Percentiles rank a stretch among this genome's conserved stretches.
Evolutionary conservation across 768 basidiomycete species (phyloP).

Genomic region (Hirschioporus abietinus): DNA sequence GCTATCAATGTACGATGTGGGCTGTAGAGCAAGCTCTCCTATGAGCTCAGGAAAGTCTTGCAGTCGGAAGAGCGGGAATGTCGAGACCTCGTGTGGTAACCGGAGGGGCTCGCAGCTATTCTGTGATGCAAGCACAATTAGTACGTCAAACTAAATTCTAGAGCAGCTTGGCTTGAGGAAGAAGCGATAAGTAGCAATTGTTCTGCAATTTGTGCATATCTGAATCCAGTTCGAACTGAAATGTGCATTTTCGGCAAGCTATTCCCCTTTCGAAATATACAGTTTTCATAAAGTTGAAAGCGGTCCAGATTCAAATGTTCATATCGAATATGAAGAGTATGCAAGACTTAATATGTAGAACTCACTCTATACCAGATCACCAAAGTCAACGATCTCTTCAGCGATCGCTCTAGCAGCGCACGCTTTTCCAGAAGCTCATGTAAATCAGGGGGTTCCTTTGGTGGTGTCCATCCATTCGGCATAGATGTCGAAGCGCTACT

Average conservation of each 20-base stretch:
- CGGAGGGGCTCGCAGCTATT: conserved; percentile 44
- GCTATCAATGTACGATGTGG: conserved; percentile 53
- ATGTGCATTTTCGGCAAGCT: neutral
- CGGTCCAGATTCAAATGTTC: neutral
- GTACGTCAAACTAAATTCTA: neutral
- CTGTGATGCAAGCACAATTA: neutral
- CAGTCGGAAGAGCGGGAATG: conserved; percentile 63
- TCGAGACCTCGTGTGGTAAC: conserved; percentile 49
- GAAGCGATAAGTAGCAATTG: too few species aligned
- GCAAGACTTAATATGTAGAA: neutral
- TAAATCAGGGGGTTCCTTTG: neutral
- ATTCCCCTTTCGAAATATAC: neutral
- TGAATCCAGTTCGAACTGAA: neutral
- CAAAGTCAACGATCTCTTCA: conserved; percentile 53
- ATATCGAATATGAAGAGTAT: neutral
- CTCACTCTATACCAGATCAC: conserved; percentile 67
- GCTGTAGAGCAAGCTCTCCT: conserved; percentile 46
- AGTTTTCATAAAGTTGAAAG: neutral
- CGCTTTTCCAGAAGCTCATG: neutral
- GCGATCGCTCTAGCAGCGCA: conserved; percentile 26
- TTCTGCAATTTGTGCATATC: too few species aligned
- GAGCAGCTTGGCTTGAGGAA: too few species aligned
- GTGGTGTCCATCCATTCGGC: neutral
- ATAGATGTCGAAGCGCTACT: neutral
- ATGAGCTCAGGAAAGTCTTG: conserved; percentile 47